phyloP scores from a whole-genome alignment of 1,284 basidiomycete species.

The Heterobasidion annosum region DNA sequence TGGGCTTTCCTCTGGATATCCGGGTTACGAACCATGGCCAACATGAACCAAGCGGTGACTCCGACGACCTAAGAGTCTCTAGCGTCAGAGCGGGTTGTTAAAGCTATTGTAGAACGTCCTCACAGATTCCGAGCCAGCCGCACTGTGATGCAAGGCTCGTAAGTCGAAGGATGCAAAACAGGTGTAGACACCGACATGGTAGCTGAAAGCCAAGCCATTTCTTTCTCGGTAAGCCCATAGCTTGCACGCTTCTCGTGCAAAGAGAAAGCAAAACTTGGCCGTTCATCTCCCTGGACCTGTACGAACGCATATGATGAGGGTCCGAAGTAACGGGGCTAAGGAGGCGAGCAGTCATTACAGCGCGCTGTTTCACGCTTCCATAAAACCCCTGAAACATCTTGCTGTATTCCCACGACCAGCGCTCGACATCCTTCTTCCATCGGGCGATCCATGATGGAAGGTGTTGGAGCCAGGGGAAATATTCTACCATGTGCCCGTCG shows the following conservation, averaged over 20 bases:
- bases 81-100: neutral
- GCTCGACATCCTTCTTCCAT: neutral
- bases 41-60: slow-evolving; percentile 9
- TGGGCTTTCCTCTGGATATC: slow-evolving; percentile 11
- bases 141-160: neutral
- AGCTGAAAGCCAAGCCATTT: neutral
- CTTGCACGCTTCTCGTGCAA: neutral
- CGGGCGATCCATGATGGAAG: neutral
- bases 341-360: too few relatives aligned
- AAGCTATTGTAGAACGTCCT: neutral
- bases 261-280: neutral
- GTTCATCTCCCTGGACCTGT: too few relatives aligned
- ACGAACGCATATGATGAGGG: too few relatives aligned
- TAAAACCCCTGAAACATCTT: too few relatives aligned
- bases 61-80: neutral
- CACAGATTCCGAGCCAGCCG: neutral
- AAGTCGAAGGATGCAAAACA: neutral
- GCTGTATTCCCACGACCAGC: too few relatives aligned
- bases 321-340: too few relatives aligned
- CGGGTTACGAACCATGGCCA: slow-evolving; percentile 12
- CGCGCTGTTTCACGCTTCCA: too few relatives aligned
- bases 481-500: slow-evolving; percentile 3
- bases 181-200: neutral
- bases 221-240: neutral
- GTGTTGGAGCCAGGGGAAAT: slow-evolving; percentile 2